Conservation (phyloP, 768 basidiomycete genomes). For the Trametes cinnabarina region DNA sequence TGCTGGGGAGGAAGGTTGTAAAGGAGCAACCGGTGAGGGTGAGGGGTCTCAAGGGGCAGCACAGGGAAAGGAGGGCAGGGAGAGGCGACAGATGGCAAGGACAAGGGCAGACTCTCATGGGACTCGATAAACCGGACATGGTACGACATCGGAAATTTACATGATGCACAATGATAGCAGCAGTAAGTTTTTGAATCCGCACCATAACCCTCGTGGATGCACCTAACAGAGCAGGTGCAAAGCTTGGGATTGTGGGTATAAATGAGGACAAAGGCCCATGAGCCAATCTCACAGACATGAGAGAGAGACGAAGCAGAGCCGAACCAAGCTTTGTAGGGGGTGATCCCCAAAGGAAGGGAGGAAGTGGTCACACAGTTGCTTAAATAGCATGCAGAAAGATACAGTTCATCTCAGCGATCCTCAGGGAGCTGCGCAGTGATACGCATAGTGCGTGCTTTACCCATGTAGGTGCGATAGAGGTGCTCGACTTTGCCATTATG, state of each 20-base stretch:
- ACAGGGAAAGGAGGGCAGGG: too few species aligned
- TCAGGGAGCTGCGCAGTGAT: neutral
- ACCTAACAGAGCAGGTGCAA: constrained; percentile 16
- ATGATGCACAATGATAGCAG: constrained; percentile 19
- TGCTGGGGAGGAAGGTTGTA: too few species aligned
- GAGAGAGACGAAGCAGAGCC: constrained; percentile 18
- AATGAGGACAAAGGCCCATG: constrained; percentile 23
- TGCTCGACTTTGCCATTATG: constrained; percentile 39
- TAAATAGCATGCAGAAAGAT: constrained; percentile 7
- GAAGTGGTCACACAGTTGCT: neutral
- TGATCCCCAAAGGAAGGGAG: neutral
- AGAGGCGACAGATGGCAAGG: too few species aligned
- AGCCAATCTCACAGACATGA: constrained; percentile 29
- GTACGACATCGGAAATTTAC: constrained; percentile 10
- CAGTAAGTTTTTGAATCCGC: constrained; percentile 27
- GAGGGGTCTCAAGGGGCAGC: too few species aligned
- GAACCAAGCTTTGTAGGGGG: constrained; percentile 16
- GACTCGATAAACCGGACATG: constrained; percentile 26
- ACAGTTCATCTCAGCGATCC: constrained; percentile 13
- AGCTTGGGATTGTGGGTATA: constrained; percentile 24
- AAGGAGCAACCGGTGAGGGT: too few species aligned
- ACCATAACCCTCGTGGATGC: constrained; percentile 26
- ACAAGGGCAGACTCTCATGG: neutral
- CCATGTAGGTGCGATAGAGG: constrained; percentile 34
- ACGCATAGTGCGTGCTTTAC: neutral